Evolutionary conservation across 805 yeast genomes (phyloP).

Genomic region (Hanseniaspora jakobsenii): DNA sequence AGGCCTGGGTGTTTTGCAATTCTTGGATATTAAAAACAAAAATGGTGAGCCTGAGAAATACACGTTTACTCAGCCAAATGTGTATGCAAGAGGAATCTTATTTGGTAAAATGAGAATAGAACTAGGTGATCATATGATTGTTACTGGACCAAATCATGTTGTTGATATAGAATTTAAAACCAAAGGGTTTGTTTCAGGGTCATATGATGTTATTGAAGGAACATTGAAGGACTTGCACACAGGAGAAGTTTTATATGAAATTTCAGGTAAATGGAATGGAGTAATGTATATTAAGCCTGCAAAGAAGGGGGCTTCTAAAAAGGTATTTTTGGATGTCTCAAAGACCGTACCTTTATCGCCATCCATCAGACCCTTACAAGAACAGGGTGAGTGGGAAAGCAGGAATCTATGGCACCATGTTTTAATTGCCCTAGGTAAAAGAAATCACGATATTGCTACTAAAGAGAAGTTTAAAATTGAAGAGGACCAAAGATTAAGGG

Average conservation of each 20-base stretch:
- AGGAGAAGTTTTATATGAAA: conserved; percentile 43
- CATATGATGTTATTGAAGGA: conserved; percentile 83
- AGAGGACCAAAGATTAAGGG: conserved; percentile 64
- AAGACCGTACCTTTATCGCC: conserved; percentile 47
- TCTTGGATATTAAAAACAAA: conserved; percentile 44
- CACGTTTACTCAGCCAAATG: conserved; percentile 84
- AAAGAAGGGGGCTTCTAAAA: conserved; percentile 35
- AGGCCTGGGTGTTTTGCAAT: conserved; percentile 62
- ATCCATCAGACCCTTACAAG: conserved; percentile 58
- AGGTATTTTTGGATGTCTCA: conserved; percentile 49
- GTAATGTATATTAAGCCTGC: conserved; percentile 54
- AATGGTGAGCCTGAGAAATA: conserved; percentile 51
- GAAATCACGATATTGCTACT: conserved; percentile 77
- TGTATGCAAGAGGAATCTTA: conserved; percentile 85
- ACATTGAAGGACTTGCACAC: conserved; percentile 42
- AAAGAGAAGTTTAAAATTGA: conserved; percentile 80
- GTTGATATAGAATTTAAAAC: conserved; percentile 89
- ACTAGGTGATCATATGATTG: conserved; percentile 80
- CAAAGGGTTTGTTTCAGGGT: conserved; percentile 86
- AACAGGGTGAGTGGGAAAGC: conserved; percentile 74
- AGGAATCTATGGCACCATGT: conserved; percentile 75
- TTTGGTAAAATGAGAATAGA: conserved; percentile 85
- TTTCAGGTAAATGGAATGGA: conserved; percentile 91
- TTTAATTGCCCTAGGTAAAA: conserved; percentile 60
- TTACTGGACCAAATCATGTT: conserved; percentile 49